These are phyloP conservation scores for Colletotrichum aenigma DNA, from an alignment of 2,329 filamentous ascomycete species.

Conservation along the genomic window DNA sequence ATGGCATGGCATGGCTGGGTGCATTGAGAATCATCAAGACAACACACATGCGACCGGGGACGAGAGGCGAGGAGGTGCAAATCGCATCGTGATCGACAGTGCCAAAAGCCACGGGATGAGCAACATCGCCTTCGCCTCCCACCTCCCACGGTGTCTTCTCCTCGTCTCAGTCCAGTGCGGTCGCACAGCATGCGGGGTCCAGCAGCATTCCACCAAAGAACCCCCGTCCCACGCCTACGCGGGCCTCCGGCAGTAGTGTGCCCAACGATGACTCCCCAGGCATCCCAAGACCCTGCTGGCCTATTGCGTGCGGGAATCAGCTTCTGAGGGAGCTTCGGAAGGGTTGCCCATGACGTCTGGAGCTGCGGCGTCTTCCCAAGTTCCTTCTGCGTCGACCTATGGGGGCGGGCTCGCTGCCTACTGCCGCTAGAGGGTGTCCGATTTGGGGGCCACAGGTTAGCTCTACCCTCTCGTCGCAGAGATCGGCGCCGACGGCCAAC, in stretches of 20 bases:
- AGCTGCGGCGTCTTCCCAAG: not conserved
- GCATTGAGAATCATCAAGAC: not conserved
- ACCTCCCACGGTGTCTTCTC: not conserved
- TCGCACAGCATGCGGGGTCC: not conserved
- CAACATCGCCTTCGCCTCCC: not conserved
- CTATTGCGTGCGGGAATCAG: slow-evolving; percentile 16
- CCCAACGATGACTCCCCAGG: not conserved
- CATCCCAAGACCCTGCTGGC: not conserved
- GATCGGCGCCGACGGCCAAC: slow-evolving; percentile 9
- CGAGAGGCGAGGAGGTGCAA: not conserved
- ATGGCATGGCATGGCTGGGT: not conserved
- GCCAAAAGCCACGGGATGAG: not conserved
- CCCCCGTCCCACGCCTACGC: not conserved
- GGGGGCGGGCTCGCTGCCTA: not conserved
- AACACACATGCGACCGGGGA: not conserved
- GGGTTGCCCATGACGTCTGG: slow-evolving; percentile 8
- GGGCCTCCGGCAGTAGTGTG: slow-evolving; percentile 4
- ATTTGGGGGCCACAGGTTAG: not conserved
- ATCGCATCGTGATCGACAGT: not conserved
- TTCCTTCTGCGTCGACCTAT: not conserved
- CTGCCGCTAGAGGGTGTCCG: not conserved
- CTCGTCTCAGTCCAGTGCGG: not conserved
- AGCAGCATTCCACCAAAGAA: not conserved
- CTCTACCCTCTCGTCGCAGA: not conserved
- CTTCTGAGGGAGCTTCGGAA: not conserved